phyloP scores from a whole-genome alignment of 1,284 basidiomycete species.

The Leccinum variabile region DNA sequence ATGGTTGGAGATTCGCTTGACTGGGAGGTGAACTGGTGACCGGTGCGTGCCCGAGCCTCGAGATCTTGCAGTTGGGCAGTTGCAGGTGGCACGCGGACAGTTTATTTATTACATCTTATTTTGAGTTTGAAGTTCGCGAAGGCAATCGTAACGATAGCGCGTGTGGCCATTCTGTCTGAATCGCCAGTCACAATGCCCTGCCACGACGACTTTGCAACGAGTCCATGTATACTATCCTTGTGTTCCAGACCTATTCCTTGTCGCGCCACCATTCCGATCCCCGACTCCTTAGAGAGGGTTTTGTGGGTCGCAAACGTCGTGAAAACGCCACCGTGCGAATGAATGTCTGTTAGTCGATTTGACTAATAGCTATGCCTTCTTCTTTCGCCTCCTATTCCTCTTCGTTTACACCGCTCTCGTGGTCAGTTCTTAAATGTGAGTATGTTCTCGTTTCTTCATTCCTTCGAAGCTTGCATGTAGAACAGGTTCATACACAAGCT shows the following conservation, averaged over 20 bases:
- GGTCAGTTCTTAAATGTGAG: too few relatives aligned
- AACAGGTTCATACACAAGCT: too few relatives aligned
- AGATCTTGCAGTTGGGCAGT: background rate
- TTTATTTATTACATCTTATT: background rate
- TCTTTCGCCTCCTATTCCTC: too few relatives aligned
- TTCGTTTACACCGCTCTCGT: too few relatives aligned
- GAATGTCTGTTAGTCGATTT: too few relatives aligned
- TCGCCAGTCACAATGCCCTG: background rate
- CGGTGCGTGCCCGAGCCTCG: background rate
- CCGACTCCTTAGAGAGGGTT: too few relatives aligned
- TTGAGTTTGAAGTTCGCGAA: background rate
- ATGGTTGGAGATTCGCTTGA: conserved; percentile 46
- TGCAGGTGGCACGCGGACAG: background rate
- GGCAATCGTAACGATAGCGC: background rate
- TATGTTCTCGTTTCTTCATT: too few relatives aligned
- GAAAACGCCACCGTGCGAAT: too few relatives aligned
- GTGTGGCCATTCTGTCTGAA: background rate
- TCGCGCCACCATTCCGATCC: background rate
- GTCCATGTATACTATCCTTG: background rate
- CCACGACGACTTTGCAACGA: too few relatives aligned
- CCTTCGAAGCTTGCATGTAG: too few relatives aligned
- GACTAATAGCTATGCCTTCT: too few relatives aligned
- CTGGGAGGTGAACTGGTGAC: conserved; percentile 35
- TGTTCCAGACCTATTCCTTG: background rate
- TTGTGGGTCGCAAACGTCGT: too few relatives aligned